These are phyloP conservation scores for Saposhnikovia divaricata DNA, from an alignment of 129 eudicot species.

Conservation along the genomic window DNA sequence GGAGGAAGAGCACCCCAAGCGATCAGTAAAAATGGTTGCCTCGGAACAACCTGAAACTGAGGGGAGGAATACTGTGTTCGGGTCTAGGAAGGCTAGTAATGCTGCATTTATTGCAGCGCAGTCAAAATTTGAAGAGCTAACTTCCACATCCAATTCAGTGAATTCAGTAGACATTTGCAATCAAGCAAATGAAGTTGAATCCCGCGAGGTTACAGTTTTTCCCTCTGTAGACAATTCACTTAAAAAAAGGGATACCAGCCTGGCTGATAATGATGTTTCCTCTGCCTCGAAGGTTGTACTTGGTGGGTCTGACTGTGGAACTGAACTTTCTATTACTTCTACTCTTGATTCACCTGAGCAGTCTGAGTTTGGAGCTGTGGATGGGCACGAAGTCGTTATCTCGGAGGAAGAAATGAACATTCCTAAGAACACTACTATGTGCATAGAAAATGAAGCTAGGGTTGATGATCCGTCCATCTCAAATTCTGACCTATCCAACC, in stretches of 20 bases:
- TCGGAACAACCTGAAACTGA: conserved; percentile 46
- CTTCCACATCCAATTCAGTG: conserved; percentile 31
- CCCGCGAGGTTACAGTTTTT: conserved; percentile 21
- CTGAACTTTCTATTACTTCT: conserved; percentile 78
- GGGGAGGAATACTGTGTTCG: conserved; percentile 39
- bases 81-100: conserved; percentile 59
- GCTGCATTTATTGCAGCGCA: conserved; percentile 91
- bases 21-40: conserved; percentile 32
- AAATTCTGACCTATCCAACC: conserved; percentile 29
- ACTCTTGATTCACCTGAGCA: conserved; percentile 82
- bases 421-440: conserved; percentile 6
- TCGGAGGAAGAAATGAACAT: conserved; percentile 24
- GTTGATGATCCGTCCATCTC: conserved; percentile 19
- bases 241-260: conserved; percentile 19
- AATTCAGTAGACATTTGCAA: conserved; percentile 25
- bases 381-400: conserved; percentile 23
- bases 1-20: conserved; percentile 32
- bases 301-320: conserved; percentile 78
- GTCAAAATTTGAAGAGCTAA: conserved; percentile 74
- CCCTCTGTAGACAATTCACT: conserved; percentile 18
- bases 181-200: conserved; percentile 23
- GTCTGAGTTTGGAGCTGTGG: conserved; percentile 33
- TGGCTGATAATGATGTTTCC: conserved; percentile 23
- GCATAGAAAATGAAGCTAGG: conserved; percentile 23
- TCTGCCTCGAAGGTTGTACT: conserved; percentile 24